Conservation (phyloP, 495 filamentous ascomycete genomes). For the Neurospora terricola region DNA sequence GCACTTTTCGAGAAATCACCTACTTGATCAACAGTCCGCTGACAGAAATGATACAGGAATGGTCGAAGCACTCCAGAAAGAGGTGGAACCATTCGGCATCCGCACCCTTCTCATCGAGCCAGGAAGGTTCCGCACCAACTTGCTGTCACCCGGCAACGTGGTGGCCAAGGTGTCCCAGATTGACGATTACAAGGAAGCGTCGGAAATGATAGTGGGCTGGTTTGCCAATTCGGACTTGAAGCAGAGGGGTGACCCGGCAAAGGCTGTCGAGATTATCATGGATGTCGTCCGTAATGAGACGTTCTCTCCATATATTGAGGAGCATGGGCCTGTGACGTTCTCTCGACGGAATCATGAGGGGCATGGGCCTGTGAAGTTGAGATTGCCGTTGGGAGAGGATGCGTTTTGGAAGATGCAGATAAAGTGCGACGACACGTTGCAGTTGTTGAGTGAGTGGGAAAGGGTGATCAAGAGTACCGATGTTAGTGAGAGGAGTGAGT, state of each 20-base stretch:
- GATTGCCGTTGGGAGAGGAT: constrained; percentile 6
- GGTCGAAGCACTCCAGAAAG: constrained; percentile 13
- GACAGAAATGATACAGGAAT: constrained; percentile 2
- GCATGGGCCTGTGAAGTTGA: not conserved
- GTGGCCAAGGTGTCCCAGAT: not conserved
- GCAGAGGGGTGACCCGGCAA: constrained; percentile 9
- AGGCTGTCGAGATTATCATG: constrained; percentile 10
- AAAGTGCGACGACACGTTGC: constrained; percentile 12
- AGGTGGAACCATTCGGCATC: constrained; percentile 8
- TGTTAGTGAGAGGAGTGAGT: not conserved
- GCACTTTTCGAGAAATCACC: too few relatives aligned
- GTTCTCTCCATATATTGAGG: not conserved
- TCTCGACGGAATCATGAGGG: too few relatives aligned
- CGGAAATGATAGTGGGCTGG: not conserved
- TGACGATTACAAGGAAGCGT: constrained; percentile 10
- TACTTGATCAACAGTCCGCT: too few relatives aligned
- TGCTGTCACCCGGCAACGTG: not conserved
- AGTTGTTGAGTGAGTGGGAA: constrained; percentile 9
- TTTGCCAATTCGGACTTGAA: constrained; percentile 1
- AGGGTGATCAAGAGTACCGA: constrained; percentile 4
- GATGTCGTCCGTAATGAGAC: constrained; percentile 11
- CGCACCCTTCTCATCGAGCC: constrained; percentile 14
- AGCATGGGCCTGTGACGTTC: not conserved
- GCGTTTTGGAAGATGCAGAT: constrained; percentile 3
- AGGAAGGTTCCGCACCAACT: constrained; percentile 11